phyloP scores from a whole-genome alignment of 2,329 filamentous ascomycete species.

The Tolypocladium ovalisporum region DNA sequence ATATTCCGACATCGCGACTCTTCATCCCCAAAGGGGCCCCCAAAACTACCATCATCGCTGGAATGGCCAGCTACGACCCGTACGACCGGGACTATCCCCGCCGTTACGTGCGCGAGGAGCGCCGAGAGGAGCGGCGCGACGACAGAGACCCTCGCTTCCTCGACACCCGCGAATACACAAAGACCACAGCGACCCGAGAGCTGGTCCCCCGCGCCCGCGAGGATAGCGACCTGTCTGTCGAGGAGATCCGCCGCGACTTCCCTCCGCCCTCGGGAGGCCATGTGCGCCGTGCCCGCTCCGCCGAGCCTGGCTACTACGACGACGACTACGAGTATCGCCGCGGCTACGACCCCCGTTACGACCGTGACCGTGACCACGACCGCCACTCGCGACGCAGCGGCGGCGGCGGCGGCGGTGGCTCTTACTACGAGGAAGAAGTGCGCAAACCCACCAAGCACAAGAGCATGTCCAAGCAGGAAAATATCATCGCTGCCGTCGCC shows the following conservation, averaged over 20 bases:
- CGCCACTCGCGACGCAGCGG: constrained; percentile 33
- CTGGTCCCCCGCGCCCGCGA: constrained; percentile 52
- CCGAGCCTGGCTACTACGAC: constrained; percentile 49
- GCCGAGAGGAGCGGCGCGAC: constrained; percentile 41
- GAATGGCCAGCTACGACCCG: constrained; percentile 39
- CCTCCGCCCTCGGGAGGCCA: constrained; percentile 53
- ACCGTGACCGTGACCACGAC: constrained; percentile 21
- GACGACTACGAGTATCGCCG: constrained; percentile 35
- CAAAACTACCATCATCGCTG: neutral
- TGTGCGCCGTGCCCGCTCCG: constrained; percentile 52
- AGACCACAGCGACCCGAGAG: constrained; percentile 35
- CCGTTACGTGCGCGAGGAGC: constrained; percentile 43
- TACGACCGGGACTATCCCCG: constrained; percentile 41
- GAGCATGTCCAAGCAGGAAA: constrained; percentile 48
- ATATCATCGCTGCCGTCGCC: constrained; percentile 55
- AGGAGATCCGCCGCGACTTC: constrained; percentile 78
- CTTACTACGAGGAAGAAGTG: constrained; percentile 50
- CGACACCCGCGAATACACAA: constrained; percentile 40
- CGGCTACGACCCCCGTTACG: constrained; percentile 37
- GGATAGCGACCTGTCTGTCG: constrained; percentile 64
- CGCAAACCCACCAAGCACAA: constrained; percentile 34
- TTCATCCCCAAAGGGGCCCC: neutral
- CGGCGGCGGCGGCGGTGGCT: constrained; percentile 37
- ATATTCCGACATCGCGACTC: neutral
- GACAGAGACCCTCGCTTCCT: constrained; percentile 41